Conservation (phyloP, 306 rosid genomes). For the Trifolium repens region DNA sequence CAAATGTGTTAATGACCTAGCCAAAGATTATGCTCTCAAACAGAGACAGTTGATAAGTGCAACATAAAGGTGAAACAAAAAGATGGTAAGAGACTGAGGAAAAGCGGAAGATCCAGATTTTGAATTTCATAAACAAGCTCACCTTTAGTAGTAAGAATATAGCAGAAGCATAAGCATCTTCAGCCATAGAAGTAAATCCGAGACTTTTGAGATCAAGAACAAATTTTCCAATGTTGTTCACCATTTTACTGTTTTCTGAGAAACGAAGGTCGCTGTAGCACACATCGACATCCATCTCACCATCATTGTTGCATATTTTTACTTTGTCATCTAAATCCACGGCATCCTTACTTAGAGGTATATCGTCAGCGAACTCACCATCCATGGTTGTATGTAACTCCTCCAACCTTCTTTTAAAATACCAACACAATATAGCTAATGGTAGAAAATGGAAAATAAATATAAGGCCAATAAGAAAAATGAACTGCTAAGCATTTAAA, state of each 20-base stretch:
- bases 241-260: not conserved
- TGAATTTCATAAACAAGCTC: slow-evolving; percentile 32
- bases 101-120: slow-evolving; percentile 30
- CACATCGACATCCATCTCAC: not conserved
- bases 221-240: slow-evolving; percentile 69
- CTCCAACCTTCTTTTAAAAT: not conserved
- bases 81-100: slow-evolving; percentile 15
- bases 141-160: slow-evolving; percentile 90
- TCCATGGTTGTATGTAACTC: slow-evolving; percentile 57
- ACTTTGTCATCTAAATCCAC: slow-evolving; percentile 74
- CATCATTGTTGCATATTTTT: slow-evolving; percentile 37
- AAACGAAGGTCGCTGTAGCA: not conserved
- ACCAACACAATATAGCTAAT: not conserved
- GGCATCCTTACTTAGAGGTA: slow-evolving; percentile 57
- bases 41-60: not conserved
- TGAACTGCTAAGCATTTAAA: not conserved
- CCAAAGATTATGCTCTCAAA: slow-evolving; percentile 33
- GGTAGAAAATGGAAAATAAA: not conserved
- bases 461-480: not conserved
- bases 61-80: slow-evolving; percentile 3
- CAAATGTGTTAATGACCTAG: slow-evolving; percentile 12
- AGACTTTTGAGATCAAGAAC: slow-evolving; percentile 82
- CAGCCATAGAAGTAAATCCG: slow-evolving; percentile 94
- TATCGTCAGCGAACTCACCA: slow-evolving; percentile 56
- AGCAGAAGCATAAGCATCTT: slow-evolving; percentile 97